Conservation (phyloP, 768 basidiomycete species). For the Lentinula sp. region DNA sequence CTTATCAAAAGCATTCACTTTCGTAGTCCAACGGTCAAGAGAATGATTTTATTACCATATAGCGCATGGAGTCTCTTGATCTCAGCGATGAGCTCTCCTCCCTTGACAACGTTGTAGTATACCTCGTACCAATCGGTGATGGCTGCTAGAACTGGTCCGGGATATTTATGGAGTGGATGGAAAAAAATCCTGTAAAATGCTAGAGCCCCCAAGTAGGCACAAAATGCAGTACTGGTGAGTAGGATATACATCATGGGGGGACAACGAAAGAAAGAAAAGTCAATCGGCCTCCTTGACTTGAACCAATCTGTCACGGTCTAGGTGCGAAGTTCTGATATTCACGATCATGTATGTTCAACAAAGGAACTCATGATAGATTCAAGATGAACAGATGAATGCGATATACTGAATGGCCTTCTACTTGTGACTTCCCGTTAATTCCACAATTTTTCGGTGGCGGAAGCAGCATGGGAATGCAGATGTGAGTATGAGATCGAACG, state of each 20-base stretch:
- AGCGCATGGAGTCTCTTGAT: constrained; percentile 23
- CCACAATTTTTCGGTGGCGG: background rate
- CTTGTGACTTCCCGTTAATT: background rate
- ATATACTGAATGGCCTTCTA: background rate
- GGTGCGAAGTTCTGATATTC: no score
- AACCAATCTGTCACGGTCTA: no score
- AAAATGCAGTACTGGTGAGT: background rate
- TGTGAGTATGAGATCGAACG: no score
- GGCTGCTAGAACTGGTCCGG: constrained; percentile 28
- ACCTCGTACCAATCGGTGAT: constrained; percentile 24
- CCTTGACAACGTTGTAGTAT: constrained; percentile 27
- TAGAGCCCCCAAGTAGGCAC: background rate
- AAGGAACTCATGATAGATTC: no score
- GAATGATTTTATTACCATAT: constrained; percentile 20
- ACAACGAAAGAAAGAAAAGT: background rate
- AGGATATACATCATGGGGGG: background rate
- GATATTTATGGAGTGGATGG: constrained; percentile 26
- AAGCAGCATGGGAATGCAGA: no score
- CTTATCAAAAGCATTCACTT: constrained; percentile 12
- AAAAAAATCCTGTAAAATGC: constrained; percentile 11
- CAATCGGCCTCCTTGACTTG: background rate
- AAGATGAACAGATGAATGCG: background rate
- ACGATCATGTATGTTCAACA: no score
- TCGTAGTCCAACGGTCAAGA: background rate
- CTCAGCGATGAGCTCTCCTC: constrained; percentile 24